Conservation (phyloP, 2,329 filamentous ascomycete genomes). For the Hypoxylon sp. region DNA sequence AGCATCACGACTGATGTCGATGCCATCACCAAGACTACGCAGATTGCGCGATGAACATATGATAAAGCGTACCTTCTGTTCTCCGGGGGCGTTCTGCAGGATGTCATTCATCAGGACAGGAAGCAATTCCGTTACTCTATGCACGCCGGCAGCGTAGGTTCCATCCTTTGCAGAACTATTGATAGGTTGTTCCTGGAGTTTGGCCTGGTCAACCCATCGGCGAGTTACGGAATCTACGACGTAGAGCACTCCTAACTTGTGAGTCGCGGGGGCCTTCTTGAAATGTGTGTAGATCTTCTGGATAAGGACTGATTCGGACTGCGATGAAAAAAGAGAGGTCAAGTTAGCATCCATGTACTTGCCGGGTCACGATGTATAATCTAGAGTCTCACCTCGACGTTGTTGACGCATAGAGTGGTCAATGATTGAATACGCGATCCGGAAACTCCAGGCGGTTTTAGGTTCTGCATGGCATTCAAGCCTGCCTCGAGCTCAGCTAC, state of each 20-base stretch:
- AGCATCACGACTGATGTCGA: slow-evolving; percentile 40
- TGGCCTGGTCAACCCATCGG: slow-evolving; percentile 97
- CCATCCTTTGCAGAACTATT: slow-evolving; percentile 87
- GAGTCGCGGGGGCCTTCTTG: slow-evolving; percentile 92
- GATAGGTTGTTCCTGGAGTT: slow-evolving; percentile 84
- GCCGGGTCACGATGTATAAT: slow-evolving; percentile 27
- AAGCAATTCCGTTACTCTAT: slow-evolving; percentile 96
- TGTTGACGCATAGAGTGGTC: slow-evolving; percentile 88
- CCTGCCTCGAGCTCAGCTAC: slow-evolving; percentile 92
- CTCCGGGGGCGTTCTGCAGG: slow-evolving; percentile 85
- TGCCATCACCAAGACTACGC: slow-evolving; percentile 52
- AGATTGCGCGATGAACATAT: slow-evolving; percentile 53
- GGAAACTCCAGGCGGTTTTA: slow-evolving; percentile 95
- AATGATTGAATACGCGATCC: slow-evolving; percentile 91
- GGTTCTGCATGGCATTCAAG: slow-evolving; percentile 89
- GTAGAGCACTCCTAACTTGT: slow-evolving; percentile 99
- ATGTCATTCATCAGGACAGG: slow-evolving; percentile 97
- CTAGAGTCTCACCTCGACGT: slow-evolving; percentile 82
- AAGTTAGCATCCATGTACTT: slow-evolving; percentile 45
- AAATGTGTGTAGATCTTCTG: slow-evolving; percentile 98
- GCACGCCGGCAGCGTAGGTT: slow-evolving; percentile 93
- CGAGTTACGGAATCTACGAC: slow-evolving; percentile 99
- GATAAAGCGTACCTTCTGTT: slow-evolving; percentile 91
- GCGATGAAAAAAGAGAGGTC: slow-evolving; percentile 48
- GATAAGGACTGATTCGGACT: slow-evolving; percentile 95